Conservation (phyloP, 768 basidiomycete species). For the Lactarius indigo region DNA sequence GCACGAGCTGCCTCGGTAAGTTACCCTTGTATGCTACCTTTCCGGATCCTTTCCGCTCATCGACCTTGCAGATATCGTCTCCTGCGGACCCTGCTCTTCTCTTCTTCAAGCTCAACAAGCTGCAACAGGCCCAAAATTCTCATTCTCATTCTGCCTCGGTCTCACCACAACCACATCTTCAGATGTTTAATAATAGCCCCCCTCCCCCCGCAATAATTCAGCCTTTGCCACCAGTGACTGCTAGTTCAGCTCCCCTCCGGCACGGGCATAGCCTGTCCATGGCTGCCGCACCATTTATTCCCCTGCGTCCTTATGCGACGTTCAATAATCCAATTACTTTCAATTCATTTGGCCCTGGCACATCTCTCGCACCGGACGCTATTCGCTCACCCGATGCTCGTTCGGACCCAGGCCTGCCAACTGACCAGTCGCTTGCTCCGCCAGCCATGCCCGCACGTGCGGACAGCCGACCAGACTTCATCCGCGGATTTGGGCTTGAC, state of each 20-base stretch:
- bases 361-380: conserved; percentile 50
- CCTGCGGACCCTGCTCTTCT: conserved; percentile 82
- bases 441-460: conserved; percentile 40
- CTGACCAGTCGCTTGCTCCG: conserved; percentile 44
- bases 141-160: conserved; percentile 51
- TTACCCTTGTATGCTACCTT: conserved; percentile 29
- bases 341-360: conserved; percentile 63
- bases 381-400: conserved; percentile 34
- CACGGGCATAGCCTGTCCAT: conserved; percentile 78
- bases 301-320: conserved; percentile 31
- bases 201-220: conserved; percentile 47
- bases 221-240: conserved; percentile 23
- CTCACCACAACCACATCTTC: conserved; percentile 56
- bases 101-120: conserved; percentile 78
- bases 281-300: conserved; percentile 51
- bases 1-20: conserved; percentile 80
- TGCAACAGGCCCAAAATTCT: conserved; percentile 66
- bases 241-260: conserved; percentile 45
- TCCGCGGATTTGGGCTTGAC: conserved; percentile 76
- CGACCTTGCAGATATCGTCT: conserved; percentile 67
- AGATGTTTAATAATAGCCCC: conserved; percentile 38
- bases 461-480: conserved; percentile 66
- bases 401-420: conserved; percentile 55
- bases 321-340: conserved; percentile 42
- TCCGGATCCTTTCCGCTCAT: conserved; percentile 13